These are phyloP conservation scores for Ceratocystis papillata DNA, from an alignment of 2,329 filamentous ascomycete genomes.

Conservation along the genomic window DNA sequence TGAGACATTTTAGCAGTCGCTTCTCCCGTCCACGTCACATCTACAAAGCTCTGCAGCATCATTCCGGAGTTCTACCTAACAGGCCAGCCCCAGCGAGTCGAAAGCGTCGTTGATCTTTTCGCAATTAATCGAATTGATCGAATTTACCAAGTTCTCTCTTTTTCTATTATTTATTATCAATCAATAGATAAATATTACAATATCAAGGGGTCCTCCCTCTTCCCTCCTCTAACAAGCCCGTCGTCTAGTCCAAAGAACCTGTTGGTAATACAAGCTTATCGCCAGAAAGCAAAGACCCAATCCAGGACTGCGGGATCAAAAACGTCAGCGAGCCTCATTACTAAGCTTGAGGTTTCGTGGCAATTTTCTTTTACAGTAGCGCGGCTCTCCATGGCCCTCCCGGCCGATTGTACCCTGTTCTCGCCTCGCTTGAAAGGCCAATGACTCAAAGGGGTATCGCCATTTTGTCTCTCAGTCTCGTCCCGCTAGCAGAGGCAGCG, in stretches of 20 bases:
- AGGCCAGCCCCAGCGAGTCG: not conserved
- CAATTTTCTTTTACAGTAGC: not conserved
- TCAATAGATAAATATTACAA: not conserved
- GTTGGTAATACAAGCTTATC: constrained; percentile 9
- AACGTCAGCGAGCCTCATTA: too few species aligned
- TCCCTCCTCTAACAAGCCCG: not conserved
- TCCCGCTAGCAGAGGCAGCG: too few species aligned
- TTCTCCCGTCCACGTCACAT: not conserved
- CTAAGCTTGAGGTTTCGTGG: not conserved
- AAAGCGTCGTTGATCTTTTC: not conserved
- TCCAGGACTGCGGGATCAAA: not conserved
- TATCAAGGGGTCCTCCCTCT: not conserved
- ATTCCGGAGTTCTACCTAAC: not conserved
- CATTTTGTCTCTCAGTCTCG: too few species aligned
- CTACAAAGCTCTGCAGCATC: not conserved
- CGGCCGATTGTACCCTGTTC: not conserved
- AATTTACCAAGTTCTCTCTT: not conserved
- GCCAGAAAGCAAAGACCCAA: not conserved
- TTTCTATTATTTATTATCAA: not conserved
- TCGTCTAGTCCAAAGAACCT: not conserved
- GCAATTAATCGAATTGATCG: not conserved
- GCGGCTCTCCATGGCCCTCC: not conserved
- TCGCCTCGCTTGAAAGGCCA: too few species aligned
- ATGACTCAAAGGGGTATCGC: too few species aligned
- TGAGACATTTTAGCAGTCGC: not conserved